These are phyloP conservation scores for Fonsecaea pugnacius DNA, from an alignment of 2,329 filamentous ascomycete genomes.

Conservation along the genomic window DNA sequence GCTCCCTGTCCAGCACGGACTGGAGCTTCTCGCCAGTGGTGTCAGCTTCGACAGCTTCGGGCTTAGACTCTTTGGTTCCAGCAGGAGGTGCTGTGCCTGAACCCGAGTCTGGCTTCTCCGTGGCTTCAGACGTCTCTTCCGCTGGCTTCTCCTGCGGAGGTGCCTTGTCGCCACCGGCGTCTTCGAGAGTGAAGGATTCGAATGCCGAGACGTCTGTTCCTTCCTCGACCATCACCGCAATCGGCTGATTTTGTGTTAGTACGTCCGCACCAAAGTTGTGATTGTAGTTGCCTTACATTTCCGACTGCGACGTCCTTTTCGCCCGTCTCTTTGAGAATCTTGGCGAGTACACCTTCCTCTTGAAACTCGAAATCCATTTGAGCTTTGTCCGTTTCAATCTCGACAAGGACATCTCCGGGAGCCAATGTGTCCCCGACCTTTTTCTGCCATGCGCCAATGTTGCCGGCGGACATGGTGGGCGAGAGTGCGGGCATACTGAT, in stretches of 20 bases:
- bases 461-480: constrained; percentile 94
- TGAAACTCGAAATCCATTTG: constrained; percentile 99
- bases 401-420: constrained; percentile 92
- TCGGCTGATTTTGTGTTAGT: constrained; percentile 68
- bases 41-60: constrained; percentile 70
- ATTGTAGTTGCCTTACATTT: constrained; percentile 70
- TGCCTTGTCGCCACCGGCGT: constrained; percentile 83
- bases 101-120: constrained; percentile 63
- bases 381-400: constrained; percentile 99
- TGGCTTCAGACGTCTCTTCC: constrained; percentile 65
- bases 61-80: constrained; percentile 55
- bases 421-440: constrained; percentile 84
- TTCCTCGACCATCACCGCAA: constrained; percentile 92
- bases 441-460: constrained; percentile 98
- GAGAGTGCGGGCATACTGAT: constrained; percentile 98
- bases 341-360: constrained; percentile 93
- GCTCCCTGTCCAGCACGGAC: constrained; percentile 80
- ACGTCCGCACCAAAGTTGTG: constrained; percentile 14
- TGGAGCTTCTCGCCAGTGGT: constrained; percentile 72
- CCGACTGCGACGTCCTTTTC: constrained; percentile 94
- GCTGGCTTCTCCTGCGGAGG: constrained; percentile 66
- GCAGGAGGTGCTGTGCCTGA: constrained; percentile 63
- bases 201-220: constrained; percentile 85
- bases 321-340: constrained; percentile 88
- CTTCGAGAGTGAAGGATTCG: constrained; percentile 82